Evolutionary conservation across 495 filamentous ascomycete genomes (phyloP), one percentile per base, ranked within the genome.

Genomic region (Talaromyces adpressus): DNA sequence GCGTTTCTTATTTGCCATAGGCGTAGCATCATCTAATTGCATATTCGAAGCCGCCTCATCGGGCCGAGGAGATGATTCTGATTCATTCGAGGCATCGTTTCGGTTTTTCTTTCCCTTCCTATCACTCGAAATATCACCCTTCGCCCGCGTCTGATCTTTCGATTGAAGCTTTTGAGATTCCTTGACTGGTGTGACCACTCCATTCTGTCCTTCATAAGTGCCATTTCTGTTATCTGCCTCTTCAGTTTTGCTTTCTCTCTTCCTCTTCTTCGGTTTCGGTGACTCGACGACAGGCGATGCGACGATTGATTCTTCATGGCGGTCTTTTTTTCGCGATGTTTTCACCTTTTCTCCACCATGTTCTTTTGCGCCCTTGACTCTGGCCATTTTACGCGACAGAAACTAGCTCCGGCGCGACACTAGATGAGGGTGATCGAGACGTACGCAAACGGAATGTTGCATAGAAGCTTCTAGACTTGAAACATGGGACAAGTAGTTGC

Each of bases 181-280:
- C 18, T 47, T 47, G 7, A 18, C 41, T 20, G 36, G 36, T 16
- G 36, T 39, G 12, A 16, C 9, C 1, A n/a, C 23, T 57, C 23
- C 53, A 39, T 52, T 30, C 22, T 54, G 32, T 62, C 23, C 61
- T 22, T 2, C 32, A 11, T 34, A 12, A 27, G 32, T 16, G 12
- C 14, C 39, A 45, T 47, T 53, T 34, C 47, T 16, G 12, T 1
- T 56, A 57, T n/a, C 49, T 8, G 14, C 3, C 6, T 20, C 30
- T 29, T 62, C 63, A 9, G n/a, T 29, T 36, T 67, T 56, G 65
- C 58, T 20, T 61, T 66, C 56, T 62, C 32, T 36, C 51, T 65
- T 62, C 32, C 59, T 23, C 41, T 47, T 61, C 16, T 51, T 61
- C 18, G 22, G 22, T 14, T 47, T 16, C 11, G 36, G 14, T 20